phyloP scores from a whole-genome alignment of 2,329 filamentous ascomycete species.

The Pezicula neosporulosa region DNA sequence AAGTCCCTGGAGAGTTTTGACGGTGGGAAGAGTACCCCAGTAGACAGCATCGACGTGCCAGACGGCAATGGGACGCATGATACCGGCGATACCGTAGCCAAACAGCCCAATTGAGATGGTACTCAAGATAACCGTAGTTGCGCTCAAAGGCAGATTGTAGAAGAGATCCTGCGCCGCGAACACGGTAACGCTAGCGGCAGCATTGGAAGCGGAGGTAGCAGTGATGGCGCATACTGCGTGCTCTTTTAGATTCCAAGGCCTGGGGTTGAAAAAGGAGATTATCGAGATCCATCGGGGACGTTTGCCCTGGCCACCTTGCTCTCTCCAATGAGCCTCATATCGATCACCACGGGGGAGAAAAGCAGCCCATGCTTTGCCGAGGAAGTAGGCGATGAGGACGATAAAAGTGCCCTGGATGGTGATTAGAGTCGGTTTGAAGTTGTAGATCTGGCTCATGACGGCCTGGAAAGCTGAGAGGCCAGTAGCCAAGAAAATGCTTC shows the following conservation, averaged over 20 bases:
- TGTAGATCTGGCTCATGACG: conserved; percentile 53
- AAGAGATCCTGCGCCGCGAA: conserved; percentile 44
- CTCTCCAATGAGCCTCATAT: conserved; percentile 44
- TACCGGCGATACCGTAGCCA: conserved; percentile 45
- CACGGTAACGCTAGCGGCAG: conserved; percentile 35
- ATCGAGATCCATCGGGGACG: conserved; percentile 37
- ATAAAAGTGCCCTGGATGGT: conserved; percentile 51
- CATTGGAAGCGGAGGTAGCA: conserved; percentile 50
- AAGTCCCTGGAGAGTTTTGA: conserved; percentile 35
- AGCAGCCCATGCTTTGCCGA: conserved; percentile 44
- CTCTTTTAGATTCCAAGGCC: conserved; percentile 52
- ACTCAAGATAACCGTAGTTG: conserved; percentile 39
- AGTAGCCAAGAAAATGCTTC: conserved; percentile 47
- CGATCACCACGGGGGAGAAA: conserved; percentile 49
- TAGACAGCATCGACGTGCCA: conserved; percentile 47
- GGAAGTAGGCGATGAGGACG: conserved; percentile 53
- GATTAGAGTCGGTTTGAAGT: conserved; percentile 50
- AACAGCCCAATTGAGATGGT: conserved; percentile 44
- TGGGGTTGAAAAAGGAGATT: conserved; percentile 44
- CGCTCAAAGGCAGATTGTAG: conserved; percentile 37
- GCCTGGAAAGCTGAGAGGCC: conserved; percentile 49
- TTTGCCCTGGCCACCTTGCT: conserved; percentile 34
- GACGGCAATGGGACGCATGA: conserved; percentile 41
- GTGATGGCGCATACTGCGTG: conserved; percentile 52
- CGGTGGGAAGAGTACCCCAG: conserved; percentile 36